These are phyloP conservation scores for Metschnikowia lachancei DNA, from an alignment of 805 yeast genomes.

Conservation along the genomic window DNA sequence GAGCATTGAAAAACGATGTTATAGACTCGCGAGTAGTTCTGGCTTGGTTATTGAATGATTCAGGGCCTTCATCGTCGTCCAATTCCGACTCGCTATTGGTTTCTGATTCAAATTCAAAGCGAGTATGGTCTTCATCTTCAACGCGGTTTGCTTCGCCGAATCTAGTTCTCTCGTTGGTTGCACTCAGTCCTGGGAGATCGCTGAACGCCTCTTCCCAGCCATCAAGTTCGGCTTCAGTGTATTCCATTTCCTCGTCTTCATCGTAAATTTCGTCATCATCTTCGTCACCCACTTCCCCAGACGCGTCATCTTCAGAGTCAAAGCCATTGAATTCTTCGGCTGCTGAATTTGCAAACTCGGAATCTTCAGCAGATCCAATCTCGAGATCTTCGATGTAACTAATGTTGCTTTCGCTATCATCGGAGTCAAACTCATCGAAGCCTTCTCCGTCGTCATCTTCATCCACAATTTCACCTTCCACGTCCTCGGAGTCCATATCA, in stretches of 20 bases:
- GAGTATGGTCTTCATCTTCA: slow-evolving; percentile 16
- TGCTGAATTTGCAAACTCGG: slow-evolving; percentile 33
- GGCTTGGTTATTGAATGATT: slow-evolving; percentile 7
- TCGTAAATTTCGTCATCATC: slow-evolving; percentile 41
- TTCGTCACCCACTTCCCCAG: slow-evolving; percentile 32
- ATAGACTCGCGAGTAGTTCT: slow-evolving; percentile 23
- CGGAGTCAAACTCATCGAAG: slow-evolving; percentile 23
- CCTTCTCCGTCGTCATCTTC: slow-evolving; percentile 19
- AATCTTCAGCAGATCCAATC: slow-evolving; percentile 29
- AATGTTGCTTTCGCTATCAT: slow-evolving; percentile 30
- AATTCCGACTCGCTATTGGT: slow-evolving; percentile 12
- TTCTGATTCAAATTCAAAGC: slow-evolving; percentile 21
- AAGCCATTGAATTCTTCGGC: slow-evolving; percentile 26
- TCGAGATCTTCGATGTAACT: slow-evolving; percentile 37
- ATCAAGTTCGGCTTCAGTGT: slow-evolving; percentile 38
- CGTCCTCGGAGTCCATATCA: slow-evolving; percentile 25
- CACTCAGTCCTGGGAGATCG: slow-evolving; percentile 21
- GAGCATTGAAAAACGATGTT: slow-evolving; percentile 27
- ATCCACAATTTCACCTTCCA: slow-evolving; percentile 22
- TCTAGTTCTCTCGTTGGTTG: slow-evolving; percentile 6
- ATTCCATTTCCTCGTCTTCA: slow-evolving; percentile 29
- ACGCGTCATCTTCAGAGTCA: slow-evolving; percentile 21
- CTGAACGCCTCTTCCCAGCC: slow-evolving; percentile 42
- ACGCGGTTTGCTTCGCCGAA: slow-evolving; percentile 19
- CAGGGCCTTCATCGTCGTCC: slow-evolving; percentile 14